These are phyloP conservation scores for Cryphonectria naterciae DNA, from an alignment of 2,329 filamentous ascomycete genomes.

Conservation along the genomic window DNA sequence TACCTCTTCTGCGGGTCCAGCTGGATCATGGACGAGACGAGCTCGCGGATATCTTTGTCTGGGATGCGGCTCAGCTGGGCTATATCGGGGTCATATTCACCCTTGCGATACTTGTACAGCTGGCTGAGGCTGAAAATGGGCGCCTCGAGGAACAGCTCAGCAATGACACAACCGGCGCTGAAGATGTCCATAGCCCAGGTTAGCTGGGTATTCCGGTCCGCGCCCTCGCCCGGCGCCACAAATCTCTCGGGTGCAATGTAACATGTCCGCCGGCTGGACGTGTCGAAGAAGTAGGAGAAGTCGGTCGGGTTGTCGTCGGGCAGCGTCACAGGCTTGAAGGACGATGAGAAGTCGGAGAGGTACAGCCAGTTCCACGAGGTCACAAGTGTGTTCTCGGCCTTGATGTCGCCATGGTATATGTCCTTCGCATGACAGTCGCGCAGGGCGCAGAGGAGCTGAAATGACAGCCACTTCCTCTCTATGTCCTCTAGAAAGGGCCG, in stretches of 20 bases:
- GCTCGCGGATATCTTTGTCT: constrained; percentile 81
- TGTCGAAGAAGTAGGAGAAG: constrained; percentile 98
- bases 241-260: constrained; percentile 96
- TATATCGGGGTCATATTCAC: constrained; percentile 87
- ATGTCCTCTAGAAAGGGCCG: constrained; percentile 95
- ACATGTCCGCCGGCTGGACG: constrained; percentile 86
- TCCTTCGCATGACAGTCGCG: constrained; percentile 89
- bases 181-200: constrained; percentile 99
- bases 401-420: constrained; percentile 97
- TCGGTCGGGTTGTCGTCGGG: constrained; percentile 97
- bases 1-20: constrained; percentile 90
- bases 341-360: constrained; percentile 93
- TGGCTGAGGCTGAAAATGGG: constrained; percentile 98
- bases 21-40: constrained; percentile 96
- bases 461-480: constrained; percentile 98
- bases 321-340: constrained; percentile 90
- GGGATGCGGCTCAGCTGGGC: constrained; percentile 84
- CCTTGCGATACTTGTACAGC: constrained; percentile 89
- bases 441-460: constrained; percentile 89
- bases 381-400: constrained; percentile 94
- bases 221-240: constrained; percentile 68
- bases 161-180: constrained; percentile 94
- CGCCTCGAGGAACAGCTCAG: constrained; percentile 91
- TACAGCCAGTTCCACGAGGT: constrained; percentile 99
- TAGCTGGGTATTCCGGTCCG: constrained; percentile 62